Evolutionary conservation across 257 asterid genomes (phyloP).

Genomic region (Solanum corneliomulleri): DNA sequence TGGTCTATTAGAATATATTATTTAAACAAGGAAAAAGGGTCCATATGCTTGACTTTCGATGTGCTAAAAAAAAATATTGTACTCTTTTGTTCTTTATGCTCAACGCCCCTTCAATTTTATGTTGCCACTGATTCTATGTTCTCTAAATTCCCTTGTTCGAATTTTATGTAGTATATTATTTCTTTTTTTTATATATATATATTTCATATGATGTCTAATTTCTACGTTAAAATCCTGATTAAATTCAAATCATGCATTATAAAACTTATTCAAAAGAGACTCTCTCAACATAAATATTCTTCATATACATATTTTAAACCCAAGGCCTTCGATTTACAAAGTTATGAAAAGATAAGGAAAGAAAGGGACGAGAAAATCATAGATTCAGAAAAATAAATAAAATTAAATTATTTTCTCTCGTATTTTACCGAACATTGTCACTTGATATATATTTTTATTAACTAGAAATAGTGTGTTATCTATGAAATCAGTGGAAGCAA

Average conservation of each 20-base stretch:
- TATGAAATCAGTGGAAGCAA: not conserved
- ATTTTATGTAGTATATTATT: not conserved
- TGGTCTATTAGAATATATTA: not conserved
- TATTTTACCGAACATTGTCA: not conserved
- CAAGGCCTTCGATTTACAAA: too few relatives aligned
- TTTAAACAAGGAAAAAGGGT: not conserved
- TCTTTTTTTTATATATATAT: rapidly evolving
- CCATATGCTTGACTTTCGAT: not conserved
- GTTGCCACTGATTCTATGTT: not conserved
- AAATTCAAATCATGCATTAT: too few relatives aligned
- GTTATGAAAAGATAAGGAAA: too few relatives aligned
- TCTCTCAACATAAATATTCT: too few relatives aligned
- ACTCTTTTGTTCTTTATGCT: not conserved
- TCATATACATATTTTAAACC: too few relatives aligned
- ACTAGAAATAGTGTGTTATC: not conserved
- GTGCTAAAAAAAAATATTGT: not conserved
- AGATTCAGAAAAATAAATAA: too few relatives aligned
- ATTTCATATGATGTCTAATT: too few relatives aligned
- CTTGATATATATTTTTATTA: not conserved
- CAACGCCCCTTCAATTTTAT: not conserved
- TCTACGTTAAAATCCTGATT: too few relatives aligned
- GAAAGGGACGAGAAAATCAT: too few relatives aligned
- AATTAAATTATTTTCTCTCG: too few relatives aligned
- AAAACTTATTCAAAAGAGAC: too few relatives aligned
- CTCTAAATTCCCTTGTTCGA: not conserved